A percentile compares a stretch with the other conserved stretches of the same genome.
Conservation (phyloP, 75 land plant species). For the Sequoia sempervirens region DNA sequence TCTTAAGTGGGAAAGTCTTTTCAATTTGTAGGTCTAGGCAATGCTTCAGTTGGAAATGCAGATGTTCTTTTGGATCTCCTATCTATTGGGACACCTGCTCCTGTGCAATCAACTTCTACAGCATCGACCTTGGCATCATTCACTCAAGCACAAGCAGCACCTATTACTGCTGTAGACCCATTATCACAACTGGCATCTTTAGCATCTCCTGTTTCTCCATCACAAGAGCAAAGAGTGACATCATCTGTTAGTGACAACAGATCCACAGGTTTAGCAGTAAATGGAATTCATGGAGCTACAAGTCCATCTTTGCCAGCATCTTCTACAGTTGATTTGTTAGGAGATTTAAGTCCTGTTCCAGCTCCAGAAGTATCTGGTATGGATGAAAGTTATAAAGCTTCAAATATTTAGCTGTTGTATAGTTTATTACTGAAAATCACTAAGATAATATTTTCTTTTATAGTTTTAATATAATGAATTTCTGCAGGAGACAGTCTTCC, state of each 20-base stretch:
- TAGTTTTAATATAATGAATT: background rate
- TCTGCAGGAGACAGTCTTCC: constrained; percentile 37
- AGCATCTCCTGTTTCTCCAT: constrained; percentile 7
- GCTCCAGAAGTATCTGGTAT: constrained; percentile 35
- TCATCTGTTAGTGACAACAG: constrained; percentile 5
- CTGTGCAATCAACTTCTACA: constrained; percentile 20
- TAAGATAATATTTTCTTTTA: background rate
- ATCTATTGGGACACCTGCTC: constrained; percentile 59
- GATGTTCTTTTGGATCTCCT: constrained; percentile 80
- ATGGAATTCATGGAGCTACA: constrained; percentile 14
- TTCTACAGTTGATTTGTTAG: constrained; percentile 37
- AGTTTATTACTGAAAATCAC: background rate
- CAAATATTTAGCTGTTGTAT: background rate
- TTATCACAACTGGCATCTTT: constrained; percentile 33
- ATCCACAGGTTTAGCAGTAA: constrained; percentile 5
- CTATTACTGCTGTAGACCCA: constrained; percentile 19
- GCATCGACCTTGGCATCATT: constrained; percentile 20
- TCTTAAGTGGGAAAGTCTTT: background rate
- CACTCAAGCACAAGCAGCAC: constrained; percentile 12
- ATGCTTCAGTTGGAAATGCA: constrained; percentile 27
- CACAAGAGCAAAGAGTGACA: constrained; percentile 8
- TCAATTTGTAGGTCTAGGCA: constrained; percentile 20
- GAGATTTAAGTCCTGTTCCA: constrained; percentile 32
- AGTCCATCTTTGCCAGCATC: constrained; percentile 16
- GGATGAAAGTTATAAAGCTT: background rate